Percentiles rank a stretch among this genome's conserved stretches.
Conservation (phyloP, 2,329 filamentous ascomycete genomes). For the Pseudogymnoascus verrucosus region DNA sequence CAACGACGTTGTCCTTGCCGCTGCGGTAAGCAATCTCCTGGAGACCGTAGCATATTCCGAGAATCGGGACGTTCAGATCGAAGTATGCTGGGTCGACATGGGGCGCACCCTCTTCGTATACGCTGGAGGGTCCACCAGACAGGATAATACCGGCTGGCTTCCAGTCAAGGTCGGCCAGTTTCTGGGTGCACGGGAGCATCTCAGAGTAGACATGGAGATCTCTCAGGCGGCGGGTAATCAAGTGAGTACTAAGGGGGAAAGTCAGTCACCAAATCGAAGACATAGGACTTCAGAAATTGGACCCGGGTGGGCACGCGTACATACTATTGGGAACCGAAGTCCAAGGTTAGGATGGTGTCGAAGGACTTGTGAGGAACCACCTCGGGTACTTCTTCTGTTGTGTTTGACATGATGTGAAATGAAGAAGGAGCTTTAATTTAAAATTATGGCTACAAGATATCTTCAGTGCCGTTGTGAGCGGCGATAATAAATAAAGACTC, state of each 20-base stretch:
- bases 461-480: neutral
- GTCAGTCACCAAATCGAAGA: conserved; percentile 18
- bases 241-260: conserved; percentile 59
- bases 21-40: conserved; percentile 69
- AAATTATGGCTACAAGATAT: conserved; percentile 42
- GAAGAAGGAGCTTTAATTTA: neutral
- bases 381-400: conserved; percentile 10
- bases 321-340: conserved; percentile 45
- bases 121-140: conserved; percentile 63
- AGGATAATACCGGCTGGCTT: conserved; percentile 80
- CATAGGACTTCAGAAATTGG: conserved; percentile 2
- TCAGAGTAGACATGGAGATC: conserved; percentile 78
- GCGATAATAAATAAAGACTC: conserved; percentile 7
- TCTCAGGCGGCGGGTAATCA: conserved; percentile 68
- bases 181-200: conserved; percentile 81
- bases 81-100: conserved; percentile 79
- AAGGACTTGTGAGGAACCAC: conserved; percentile 32
- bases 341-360: conserved; percentile 60
- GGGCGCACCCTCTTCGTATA: conserved; percentile 70
- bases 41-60: conserved; percentile 38
- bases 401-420: conserved; percentile 4
- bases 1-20: conserved; percentile 56
- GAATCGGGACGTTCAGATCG: conserved; percentile 58
- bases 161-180: conserved; percentile 66
- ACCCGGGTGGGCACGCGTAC: conserved; percentile 8